Percentiles rank a stretch among this genome's conserved stretches.
These are phyloP conservation scores for Dioszegia hungarica DNA, from an alignment of 768 basidiomycete genomes.

Conservation along the genomic window DNA sequence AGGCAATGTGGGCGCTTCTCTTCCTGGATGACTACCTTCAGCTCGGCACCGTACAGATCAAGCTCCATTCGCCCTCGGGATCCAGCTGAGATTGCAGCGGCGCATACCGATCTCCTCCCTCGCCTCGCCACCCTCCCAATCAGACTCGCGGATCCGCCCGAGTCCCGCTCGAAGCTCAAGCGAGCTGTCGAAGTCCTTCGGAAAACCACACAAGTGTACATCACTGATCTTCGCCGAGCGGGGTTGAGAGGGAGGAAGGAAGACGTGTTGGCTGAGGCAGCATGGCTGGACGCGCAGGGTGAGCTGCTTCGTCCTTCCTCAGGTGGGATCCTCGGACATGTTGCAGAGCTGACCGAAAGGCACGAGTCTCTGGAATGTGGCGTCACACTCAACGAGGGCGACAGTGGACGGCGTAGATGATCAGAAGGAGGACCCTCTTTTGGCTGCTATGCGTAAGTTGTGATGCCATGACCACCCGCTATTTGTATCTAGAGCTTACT, in stretches of 20 bases:
- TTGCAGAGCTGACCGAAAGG: too few species aligned
- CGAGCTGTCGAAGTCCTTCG: background rate
- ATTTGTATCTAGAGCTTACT: background rate
- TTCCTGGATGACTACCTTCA: too few species aligned
- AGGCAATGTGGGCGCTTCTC: too few species aligned
- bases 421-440: background rate
- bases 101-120: background rate
- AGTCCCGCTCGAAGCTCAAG: background rate
- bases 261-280: background rate
- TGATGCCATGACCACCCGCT: background rate
- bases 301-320: background rate
- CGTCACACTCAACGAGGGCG: background rate
- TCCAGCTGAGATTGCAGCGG: background rate
- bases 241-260: background rate
- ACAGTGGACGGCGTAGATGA: background rate
- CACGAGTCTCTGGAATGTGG: background rate
- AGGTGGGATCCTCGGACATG: too few species aligned
- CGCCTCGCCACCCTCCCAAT: background rate
- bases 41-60: too few species aligned
- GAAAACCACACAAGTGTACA: background rate
- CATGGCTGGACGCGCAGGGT: constrained; percentile 2
- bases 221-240: background rate
- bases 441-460: constrained; percentile 7
- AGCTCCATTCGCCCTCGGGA: too few species aligned
- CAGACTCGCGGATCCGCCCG: background rate